Percentiles rank a stretch among this genome's conserved stretches.
phyloP scores from a whole-genome alignment of 371 early-diverging fungal species.

The Mucor plumbeus region DNA sequence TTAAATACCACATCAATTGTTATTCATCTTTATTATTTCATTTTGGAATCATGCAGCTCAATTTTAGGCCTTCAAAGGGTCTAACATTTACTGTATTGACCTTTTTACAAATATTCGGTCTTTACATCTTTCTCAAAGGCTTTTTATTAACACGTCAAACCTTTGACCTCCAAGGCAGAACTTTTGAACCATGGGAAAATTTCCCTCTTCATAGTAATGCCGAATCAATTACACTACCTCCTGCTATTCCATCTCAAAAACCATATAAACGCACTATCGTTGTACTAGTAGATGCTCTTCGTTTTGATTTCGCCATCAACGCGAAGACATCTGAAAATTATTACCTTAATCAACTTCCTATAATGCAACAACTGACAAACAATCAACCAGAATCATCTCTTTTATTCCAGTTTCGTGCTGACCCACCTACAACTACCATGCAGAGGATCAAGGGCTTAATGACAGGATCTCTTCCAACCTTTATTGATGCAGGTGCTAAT shows the following conservation, averaged over 20 bases:
- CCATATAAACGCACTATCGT: slow-evolving; percentile 58
- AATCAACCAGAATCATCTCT: slow-evolving; percentile 67
- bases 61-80: slow-evolving; percentile 17
- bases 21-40: background rate
- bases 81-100: slow-evolving; percentile 22
- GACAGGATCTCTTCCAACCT: slow-evolving; percentile 90
- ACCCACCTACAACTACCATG: slow-evolving; percentile 97
- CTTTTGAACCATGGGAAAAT: slow-evolving; percentile 40
- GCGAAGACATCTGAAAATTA: slow-evolving; percentile 16
- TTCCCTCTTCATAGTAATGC: slow-evolving; percentile 28
- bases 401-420: slow-evolving; percentile 86
- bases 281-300: slow-evolving; percentile 90
- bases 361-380: slow-evolving; percentile 59
- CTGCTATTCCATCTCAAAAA: background rate
- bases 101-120: slow-evolving; percentile 41
- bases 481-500: slow-evolving; percentile 93
- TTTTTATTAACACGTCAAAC: slow-evolving; percentile 84
- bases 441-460: slow-evolving; percentile 94
- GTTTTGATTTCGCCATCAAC: slow-evolving; percentile 74
- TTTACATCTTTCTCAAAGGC: slow-evolving; percentile 81
- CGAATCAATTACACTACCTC: background rate
- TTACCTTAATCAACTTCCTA: slow-evolving; percentile 81
- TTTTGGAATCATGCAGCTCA: slow-evolving; percentile 14
- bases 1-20: background rate
- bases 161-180: slow-evolving; percentile 58